Percentiles rank a stretch among this genome's conserved stretches.
Conservation (phyloP, 2,329 filamentous ascomycete species). For the Xylaria hypoxylon region DNA sequence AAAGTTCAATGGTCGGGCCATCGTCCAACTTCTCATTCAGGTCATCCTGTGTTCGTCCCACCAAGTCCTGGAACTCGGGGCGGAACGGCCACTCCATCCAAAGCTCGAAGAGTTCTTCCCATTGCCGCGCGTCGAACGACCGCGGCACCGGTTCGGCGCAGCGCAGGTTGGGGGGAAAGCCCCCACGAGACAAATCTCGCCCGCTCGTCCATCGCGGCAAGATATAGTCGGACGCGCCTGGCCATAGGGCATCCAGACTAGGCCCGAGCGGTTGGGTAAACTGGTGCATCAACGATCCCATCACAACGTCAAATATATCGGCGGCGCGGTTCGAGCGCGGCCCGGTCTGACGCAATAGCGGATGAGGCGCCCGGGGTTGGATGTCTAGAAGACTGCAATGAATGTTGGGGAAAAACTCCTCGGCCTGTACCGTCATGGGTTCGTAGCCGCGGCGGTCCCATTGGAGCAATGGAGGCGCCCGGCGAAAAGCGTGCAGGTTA, state of each 20-base stretch:
- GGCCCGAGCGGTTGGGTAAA: constrained; percentile 54
- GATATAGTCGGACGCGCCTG: constrained; percentile 69
- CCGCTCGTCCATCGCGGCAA: constrained; percentile 61
- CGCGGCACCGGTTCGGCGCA: constrained; percentile 59
- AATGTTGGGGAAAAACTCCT: constrained; percentile 76
- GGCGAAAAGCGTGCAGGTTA: constrained; percentile 63
- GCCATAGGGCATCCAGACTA: constrained; percentile 65
- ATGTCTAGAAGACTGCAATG: constrained; percentile 73
- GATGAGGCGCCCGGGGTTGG: constrained; percentile 67
- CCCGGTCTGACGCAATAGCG: constrained; percentile 61
- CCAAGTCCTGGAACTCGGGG: constrained; percentile 61
- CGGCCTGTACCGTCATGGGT: constrained; percentile 66
- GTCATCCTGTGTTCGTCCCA: constrained; percentile 53
- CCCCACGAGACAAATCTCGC: constrained; percentile 61
- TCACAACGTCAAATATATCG: constrained; percentile 66
- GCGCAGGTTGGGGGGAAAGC: constrained; percentile 53
- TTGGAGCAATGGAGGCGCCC: constrained; percentile 64
- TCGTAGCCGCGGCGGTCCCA: constrained; percentile 81
- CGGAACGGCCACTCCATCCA: constrained; percentile 76
- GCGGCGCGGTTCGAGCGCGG: constrained; percentile 55
- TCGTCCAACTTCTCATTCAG: constrained; percentile 36
- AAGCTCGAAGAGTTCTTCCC: constrained; percentile 67
- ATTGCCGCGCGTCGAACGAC: constrained; percentile 64
- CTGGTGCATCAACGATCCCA: constrained; percentile 55
- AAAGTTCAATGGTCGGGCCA: background rate